Percentiles rank a stretch among this genome's conserved stretches.
Conservation (phyloP, 192 early-diverging fungal genomes). For the Backusella psychrophila region DNA sequence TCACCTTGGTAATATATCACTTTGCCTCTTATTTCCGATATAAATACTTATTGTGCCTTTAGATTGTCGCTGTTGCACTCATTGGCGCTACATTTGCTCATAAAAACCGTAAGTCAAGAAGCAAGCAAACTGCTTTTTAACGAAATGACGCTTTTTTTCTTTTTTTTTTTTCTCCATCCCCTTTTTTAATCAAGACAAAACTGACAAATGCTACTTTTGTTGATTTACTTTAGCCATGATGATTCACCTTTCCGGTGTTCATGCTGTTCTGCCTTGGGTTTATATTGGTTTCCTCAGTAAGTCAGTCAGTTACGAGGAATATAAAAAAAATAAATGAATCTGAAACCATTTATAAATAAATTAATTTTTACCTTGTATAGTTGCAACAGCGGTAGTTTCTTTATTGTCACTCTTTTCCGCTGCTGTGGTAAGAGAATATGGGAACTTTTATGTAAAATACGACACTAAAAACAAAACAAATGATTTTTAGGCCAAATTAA, state of each 20-base stretch:
- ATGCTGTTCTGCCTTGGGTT: slow-evolving; percentile 25
- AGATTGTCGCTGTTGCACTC: slow-evolving; percentile 23
- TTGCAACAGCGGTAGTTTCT: slow-evolving; percentile 19
- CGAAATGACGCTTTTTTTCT: background rate
- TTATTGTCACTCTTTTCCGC: slow-evolving; percentile 14
- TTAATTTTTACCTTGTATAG: slow-evolving; percentile 13
- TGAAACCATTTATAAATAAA: background rate
- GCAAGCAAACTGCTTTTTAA: background rate
- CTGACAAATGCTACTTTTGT: too few species aligned
- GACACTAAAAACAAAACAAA: background rate
- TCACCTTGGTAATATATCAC: slow-evolving; percentile 12
- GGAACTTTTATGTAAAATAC: too few species aligned
- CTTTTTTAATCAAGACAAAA: background rate
- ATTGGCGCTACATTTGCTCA: slow-evolving; percentile 25
- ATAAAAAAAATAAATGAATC: background rate
- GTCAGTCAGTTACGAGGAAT: too few species aligned
- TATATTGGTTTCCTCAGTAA: slow-evolving; percentile 28
- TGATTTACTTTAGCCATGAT: slow-evolving; percentile 25
- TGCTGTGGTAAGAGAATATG: slow-evolving; percentile 10
- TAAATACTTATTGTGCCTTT: background rate
- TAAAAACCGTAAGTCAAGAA: slow-evolving; percentile 32
- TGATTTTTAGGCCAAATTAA: slow-evolving; percentile 22
- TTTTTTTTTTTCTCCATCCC: background rate
- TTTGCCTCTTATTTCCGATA: too few species aligned
- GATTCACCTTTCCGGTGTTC: slow-evolving; percentile 21